Conservation (phyloP, 2,329 filamentous ascomycete genomes). For the Neonectria coccinea region DNA sequence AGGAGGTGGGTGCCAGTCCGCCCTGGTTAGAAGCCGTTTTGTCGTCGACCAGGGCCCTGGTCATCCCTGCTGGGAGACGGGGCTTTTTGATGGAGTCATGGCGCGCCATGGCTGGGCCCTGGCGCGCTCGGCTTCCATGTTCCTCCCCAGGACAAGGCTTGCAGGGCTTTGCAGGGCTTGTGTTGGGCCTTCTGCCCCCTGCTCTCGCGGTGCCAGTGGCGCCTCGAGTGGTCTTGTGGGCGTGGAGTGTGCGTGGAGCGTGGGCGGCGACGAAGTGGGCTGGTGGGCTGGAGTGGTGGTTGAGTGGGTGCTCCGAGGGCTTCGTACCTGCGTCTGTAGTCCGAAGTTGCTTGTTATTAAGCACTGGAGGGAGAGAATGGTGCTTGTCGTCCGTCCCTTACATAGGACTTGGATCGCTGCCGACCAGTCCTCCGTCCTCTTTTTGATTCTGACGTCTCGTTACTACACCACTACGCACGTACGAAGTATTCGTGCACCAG, state of each 20-base stretch:
- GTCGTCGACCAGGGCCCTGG: constrained; percentile 14
- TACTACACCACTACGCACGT: constrained; percentile 5
- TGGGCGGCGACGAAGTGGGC: constrained; percentile 5
- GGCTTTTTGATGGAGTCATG: constrained; percentile 21
- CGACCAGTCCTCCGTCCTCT: constrained; percentile 11
- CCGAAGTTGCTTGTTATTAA: constrained; percentile 7
- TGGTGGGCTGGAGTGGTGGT: neutral
- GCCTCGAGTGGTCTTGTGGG: constrained; percentile 4
- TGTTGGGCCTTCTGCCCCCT: neutral
- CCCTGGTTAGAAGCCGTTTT: constrained; percentile 24
- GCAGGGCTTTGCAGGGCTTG: constrained; percentile 6
- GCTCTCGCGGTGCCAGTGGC: neutral
- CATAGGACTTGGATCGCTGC: constrained; percentile 21
- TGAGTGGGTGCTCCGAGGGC: constrained; percentile 7
- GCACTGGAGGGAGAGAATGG: neutral
- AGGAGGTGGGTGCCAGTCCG: neutral
- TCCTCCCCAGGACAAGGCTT: constrained; percentile 3
- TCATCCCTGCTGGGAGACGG: constrained; percentile 12
- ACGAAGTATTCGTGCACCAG: constrained; percentile 12
- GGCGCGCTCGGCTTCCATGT: constrained; percentile 11
- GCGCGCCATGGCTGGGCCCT: constrained; percentile 19
- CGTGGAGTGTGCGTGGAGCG: neutral
- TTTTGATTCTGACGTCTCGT: constrained; percentile 2
- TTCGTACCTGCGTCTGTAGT: constrained; percentile 15
- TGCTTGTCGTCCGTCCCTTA: constrained; percentile 19